Conservation (phyloP, 768 basidiomycete genomes). For the Lepiota subincarnata region DNA sequence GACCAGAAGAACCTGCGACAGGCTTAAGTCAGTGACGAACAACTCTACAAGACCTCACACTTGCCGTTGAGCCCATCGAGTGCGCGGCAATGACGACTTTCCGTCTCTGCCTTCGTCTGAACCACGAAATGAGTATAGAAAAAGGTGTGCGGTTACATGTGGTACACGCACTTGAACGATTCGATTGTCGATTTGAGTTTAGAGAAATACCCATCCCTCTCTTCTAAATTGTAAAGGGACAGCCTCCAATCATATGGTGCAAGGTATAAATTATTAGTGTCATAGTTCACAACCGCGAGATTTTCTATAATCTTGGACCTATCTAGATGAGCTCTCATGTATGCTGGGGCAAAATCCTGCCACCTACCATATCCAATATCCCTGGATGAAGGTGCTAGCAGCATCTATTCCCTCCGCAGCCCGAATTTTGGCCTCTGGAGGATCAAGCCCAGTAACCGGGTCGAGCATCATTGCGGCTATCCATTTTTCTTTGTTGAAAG, state of each 20-base stretch:
- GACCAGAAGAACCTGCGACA: conserved; percentile 46
- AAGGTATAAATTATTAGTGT: conserved; percentile 81
- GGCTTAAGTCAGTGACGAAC: background rate
- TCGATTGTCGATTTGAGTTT: conserved; percentile 80
- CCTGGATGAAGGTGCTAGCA: conserved; percentile 80
- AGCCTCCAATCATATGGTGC: conserved; percentile 91
- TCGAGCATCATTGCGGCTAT: conserved; percentile 88
- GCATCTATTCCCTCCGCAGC: conserved; percentile 92
- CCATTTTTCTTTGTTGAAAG: conserved; percentile 87
- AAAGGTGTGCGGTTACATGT: background rate
- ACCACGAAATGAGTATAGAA: background rate
- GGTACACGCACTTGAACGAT: conserved; percentile 53
- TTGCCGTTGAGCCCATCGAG: conserved; percentile 81
- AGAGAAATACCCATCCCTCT: conserved; percentile 86
- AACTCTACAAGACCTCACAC: conserved; percentile 18
- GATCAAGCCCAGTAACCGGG: conserved; percentile 87
- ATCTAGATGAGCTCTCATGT: background rate
- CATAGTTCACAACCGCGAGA: conserved; percentile 88
- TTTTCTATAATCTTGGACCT: conserved; percentile 95
- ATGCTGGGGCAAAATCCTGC: background rate
- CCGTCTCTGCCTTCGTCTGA: conserved; percentile 62
- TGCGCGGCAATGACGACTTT: conserved; percentile 84
- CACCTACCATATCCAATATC: conserved; percentile 89
- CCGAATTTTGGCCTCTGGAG: conserved; percentile 77
- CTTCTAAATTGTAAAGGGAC: conserved; percentile 87